Base-by-base conservation (phyloP, 768 basidiomycete species). In the Rhizopogon roseolus region DNA sequence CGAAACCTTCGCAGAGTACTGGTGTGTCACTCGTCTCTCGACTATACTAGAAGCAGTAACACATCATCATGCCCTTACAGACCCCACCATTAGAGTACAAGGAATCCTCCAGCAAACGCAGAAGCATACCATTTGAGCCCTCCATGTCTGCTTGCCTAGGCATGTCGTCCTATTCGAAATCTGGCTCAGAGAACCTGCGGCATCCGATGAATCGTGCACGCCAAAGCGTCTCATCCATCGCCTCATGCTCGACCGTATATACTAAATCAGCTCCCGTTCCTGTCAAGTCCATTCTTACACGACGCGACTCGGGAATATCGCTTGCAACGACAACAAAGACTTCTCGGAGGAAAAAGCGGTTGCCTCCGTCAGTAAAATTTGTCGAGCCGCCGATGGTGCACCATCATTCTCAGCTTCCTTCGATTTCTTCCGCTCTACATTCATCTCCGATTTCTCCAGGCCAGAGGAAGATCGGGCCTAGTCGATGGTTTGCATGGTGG, bases 331-430 rank as follows among this genome's bases (percentile, higher is more conserved):
- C 66, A 32, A 63, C 73, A 25, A 58, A 54, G 39, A 59, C 58
- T 25, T 46, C 55, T 11, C 59, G 68, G 16, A 62, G 57, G 54
- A 72, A 62, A 57, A 71, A 45, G 28, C 70, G 67, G n/a, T 64
- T 67, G 6, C 59, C 71, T 10, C 62, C 70, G 50, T 85, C 82
- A 34, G 87, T 89, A 48, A 89, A 85, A 59, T 89, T 88, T 57
- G 82, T 82, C 28, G 84, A 86, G 54, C 72, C 74, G 50, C 85
- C 86, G 14, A 85, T 77, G 2, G 73, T 86, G 8, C 78, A 85
- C 62, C 83, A 84, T 53, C 38, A 63, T 48, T 36, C 34, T 9
- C 34, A 32, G 22, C 14, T 36, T 22, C 19, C 32, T 16, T 34
- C 34, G 22, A 25, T 36, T 22, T 19, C 32, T 9, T 54, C 64